Evolutionary conservation across 2,329 filamentous ascomycete species (phyloP), one percentile per base, ranked within the genome.

Genomic region (Ophiostoma sp.): DNA sequence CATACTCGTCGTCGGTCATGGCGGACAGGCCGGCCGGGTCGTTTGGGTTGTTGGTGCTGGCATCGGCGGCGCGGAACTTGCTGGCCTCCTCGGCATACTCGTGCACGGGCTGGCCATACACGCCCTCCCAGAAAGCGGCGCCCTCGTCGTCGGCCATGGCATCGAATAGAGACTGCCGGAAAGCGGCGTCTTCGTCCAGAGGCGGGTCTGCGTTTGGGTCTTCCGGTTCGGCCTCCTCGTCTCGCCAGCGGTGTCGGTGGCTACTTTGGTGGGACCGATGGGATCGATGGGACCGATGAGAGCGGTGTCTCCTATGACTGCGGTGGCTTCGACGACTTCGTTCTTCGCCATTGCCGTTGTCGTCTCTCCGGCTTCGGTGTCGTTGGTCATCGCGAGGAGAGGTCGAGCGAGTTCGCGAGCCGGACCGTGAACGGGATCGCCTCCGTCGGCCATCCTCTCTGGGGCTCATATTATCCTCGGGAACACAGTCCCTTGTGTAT

Each of bases 141-240:
- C 94, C 95, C 80, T 99, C 95, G 77, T 98, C 94, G 79, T 99
- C 95, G 52, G 93, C 94, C 79, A 99, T 90, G 41, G 95, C 95
- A 79, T 99, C 95, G 80, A 98, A 98, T 5, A 99, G 88, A 0
- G 93, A 97, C 79, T 96, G 92, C 39, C 92, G 89, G 78, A 99
- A 99, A 0, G 94, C 93, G 0, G 85, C 83, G 57, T 93, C 89
- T 0, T 92, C 85, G 74, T 90, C 87, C 20, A 91, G 81, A 0
- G 81, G 78, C 1, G 80, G 79, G 3, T 79, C 78, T 0, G 81
- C 81, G 74, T 82, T 79, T 0, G 84, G 83, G 71, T 86, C 82
- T 0, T 74, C 70, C 1, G 54, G 68, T 48, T 72, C 69, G 6
- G 20, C 65, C 15, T 72, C 69, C 1, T 20, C 27, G 66, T 67